A percentile compares a stretch with the other conserved stretches of the same genome.
Evolutionary conservation across 495 filamentous ascomycete species (phyloP).

Genomic region (Jackrogersella multiformis): DNA sequence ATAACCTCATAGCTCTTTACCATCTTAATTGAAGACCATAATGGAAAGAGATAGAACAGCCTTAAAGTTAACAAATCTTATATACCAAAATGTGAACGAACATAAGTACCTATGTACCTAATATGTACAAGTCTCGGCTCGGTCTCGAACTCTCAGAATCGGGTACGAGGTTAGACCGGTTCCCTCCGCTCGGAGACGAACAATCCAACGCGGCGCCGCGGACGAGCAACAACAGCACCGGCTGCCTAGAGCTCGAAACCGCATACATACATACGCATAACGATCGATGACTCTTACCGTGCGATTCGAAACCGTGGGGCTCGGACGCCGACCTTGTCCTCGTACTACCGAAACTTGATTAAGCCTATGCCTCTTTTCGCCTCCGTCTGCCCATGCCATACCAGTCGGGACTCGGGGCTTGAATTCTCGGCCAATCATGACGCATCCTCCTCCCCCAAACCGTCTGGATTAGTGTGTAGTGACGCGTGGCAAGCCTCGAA

Average conservation of each 20-base stretch:
- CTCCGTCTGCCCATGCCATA: slow-evolving; percentile 14
- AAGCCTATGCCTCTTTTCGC: slow-evolving; percentile 14
- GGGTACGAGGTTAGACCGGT: slow-evolving; percentile 8
- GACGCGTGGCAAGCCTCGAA: slow-evolving; percentile 35
- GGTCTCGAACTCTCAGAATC: slow-evolving; percentile 15
- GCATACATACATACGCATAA: neutral
- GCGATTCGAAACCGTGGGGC: neutral
- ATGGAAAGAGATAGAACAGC: neutral
- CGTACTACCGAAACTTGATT: slow-evolving; percentile 6
- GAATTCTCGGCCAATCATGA: slow-evolving; percentile 26
- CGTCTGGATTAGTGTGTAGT: slow-evolving; percentile 15
- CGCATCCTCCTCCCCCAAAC: neutral
- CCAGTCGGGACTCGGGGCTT: slow-evolving; percentile 12
- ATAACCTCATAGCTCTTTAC: neutral
- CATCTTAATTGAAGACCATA: neutral
- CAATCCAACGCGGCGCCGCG: slow-evolving; percentile 23
- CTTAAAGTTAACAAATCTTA: neutral
- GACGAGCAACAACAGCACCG: neutral
- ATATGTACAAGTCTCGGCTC: neutral
- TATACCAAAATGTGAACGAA: too few species aligned
- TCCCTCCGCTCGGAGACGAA: slow-evolving; percentile 15
- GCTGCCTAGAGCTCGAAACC: slow-evolving; percentile 19
- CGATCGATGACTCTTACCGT: slow-evolving; percentile 18
- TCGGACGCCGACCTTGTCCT: slow-evolving; percentile 16
- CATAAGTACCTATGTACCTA: too few species aligned